phyloP scores from a whole-genome alignment of 2,329 filamentous ascomycete species.

The Chalaropsis thielavioides region DNA sequence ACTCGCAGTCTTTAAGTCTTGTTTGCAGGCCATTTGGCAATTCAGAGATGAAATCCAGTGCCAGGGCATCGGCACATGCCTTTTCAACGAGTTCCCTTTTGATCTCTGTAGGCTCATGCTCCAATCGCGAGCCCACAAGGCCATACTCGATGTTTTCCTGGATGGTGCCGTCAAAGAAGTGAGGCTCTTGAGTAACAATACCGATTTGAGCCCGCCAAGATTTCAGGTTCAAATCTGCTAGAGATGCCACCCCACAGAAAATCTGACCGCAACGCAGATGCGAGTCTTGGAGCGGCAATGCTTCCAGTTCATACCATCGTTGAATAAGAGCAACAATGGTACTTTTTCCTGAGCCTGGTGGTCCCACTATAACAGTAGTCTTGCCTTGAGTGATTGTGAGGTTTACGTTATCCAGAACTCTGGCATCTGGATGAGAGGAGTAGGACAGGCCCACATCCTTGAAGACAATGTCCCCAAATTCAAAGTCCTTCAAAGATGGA shows the following conservation, averaged over 20 bases:
- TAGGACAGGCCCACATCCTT: conserved; percentile 58
- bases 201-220: conserved; percentile 50
- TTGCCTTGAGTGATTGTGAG: conserved; percentile 48
- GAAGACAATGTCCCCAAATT: conserved; percentile 43
- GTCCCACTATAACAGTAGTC: conserved; percentile 58
- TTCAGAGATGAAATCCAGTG: conserved; percentile 36
- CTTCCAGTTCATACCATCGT: conserved; percentile 47
- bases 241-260: conserved; percentile 36
- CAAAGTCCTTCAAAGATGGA: conserved; percentile 28
- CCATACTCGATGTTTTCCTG: conserved; percentile 35
- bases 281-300: background rate
- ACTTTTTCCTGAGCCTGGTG: conserved; percentile 59
- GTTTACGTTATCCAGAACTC: conserved; percentile 45
- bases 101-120: conserved; percentile 35
- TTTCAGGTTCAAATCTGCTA: conserved; percentile 46
- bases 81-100: conserved; percentile 34
- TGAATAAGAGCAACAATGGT: conserved; percentile 59
- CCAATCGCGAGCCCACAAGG: conserved; percentile 27
- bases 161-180: conserved; percentile 52
- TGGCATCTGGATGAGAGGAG: conserved; percentile 48
- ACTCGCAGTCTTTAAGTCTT: conserved; percentile 41
- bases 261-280: conserved; percentile 27
- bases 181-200: conserved; percentile 53
- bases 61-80: conserved; percentile 37
- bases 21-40: conserved; percentile 28